A percentile compares a stretch with the other conserved stretches of the same genome.
Conservation (phyloP, 2,329 filamentous ascomycete species). For the Fusarium temperatum region DNA sequence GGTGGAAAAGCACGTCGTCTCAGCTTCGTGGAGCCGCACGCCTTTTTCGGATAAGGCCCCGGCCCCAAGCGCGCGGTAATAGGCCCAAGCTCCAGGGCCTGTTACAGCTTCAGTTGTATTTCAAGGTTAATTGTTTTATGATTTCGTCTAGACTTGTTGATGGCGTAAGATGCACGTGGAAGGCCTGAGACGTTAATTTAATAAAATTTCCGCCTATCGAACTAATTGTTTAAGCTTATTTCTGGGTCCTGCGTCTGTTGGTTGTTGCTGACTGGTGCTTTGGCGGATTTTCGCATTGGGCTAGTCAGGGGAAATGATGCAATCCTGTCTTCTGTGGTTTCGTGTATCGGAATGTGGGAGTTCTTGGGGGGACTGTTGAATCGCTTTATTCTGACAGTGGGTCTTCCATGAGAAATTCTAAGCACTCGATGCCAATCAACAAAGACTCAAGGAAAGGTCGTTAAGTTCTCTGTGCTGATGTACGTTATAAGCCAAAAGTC, state of each 20-base stretch:
- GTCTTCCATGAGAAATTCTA: too few relatives aligned
- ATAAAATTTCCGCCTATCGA: not conserved
- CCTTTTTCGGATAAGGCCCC: constrained; percentile 28
- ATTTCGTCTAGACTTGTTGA: not conserved
- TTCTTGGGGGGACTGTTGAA: not conserved
- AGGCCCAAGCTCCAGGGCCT: not conserved
- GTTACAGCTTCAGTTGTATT: constrained; percentile 12
- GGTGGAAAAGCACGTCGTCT: constrained; percentile 36
- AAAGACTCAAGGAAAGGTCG: fast-evolving
- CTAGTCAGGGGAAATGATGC: not conserved
- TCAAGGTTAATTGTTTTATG: not conserved
- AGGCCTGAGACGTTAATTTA: not conserved
- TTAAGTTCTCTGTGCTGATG: not conserved
- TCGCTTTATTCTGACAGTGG: fast-evolving
- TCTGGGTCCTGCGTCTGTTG: not conserved
- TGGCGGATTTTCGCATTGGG: not conserved
- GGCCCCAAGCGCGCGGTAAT: constrained; percentile 28
- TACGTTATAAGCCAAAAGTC: too few relatives aligned
- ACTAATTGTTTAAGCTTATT: constrained; percentile 5
- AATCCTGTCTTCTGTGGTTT: fast-evolving
- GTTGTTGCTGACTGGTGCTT: not conserved
- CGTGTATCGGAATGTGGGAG: not conserved
- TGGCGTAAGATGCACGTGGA: not conserved
- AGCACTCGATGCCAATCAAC: fast-evolving
- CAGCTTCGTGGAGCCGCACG: constrained; percentile 28